Evolutionary conservation across 75 land plant genomes (phyloP).

Genomic region (Sequoia sempervirens): DNA sequence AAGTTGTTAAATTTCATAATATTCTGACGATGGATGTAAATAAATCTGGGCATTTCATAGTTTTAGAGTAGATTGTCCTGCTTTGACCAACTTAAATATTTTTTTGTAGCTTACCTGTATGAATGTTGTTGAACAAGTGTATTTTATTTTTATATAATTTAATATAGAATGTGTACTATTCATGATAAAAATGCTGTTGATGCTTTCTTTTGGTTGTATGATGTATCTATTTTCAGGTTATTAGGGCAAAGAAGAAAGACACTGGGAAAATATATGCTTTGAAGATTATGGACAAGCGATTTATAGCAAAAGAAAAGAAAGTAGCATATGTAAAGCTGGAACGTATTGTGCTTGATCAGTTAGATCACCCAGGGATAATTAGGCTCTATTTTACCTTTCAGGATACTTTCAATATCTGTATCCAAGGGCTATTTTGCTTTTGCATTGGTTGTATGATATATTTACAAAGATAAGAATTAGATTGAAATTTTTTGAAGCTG

Average conservation of each 20-base stretch:
- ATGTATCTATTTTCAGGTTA: slow-evolving; percentile 51
- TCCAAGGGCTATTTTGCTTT: slow-evolving; percentile 5
- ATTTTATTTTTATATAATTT: not conserved
- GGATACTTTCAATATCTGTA: slow-evolving; percentile 82
- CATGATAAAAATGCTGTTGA: not conserved
- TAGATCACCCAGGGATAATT: slow-evolving; percentile 94
- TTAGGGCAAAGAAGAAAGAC: slow-evolving; percentile 89
- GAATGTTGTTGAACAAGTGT: not conserved
- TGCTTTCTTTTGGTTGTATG: not conserved
- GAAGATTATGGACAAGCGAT: slow-evolving; percentile 96
- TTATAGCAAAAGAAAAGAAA: slow-evolving; percentile 94
- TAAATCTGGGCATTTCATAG: not conserved
- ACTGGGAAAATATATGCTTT: slow-evolving; percentile 85
- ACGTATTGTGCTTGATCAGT: slow-evolving; percentile 91
- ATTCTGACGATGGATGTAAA: not conserved
- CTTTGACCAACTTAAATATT: not conserved
- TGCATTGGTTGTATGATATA: not conserved
- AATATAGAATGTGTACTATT: not conserved
- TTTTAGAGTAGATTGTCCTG: not conserved
- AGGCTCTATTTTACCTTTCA: slow-evolving; percentile 89
- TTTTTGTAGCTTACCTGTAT: not conserved
- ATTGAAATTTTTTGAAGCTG: not conserved
- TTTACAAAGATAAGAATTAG: not conserved
- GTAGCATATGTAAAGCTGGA: slow-evolving; percentile 89
- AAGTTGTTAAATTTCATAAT: no score